These are phyloP conservation scores for Pythium biforme DNA, from an alignment of 352 stramenopile genomes.

Conservation along the genomic window DNA sequence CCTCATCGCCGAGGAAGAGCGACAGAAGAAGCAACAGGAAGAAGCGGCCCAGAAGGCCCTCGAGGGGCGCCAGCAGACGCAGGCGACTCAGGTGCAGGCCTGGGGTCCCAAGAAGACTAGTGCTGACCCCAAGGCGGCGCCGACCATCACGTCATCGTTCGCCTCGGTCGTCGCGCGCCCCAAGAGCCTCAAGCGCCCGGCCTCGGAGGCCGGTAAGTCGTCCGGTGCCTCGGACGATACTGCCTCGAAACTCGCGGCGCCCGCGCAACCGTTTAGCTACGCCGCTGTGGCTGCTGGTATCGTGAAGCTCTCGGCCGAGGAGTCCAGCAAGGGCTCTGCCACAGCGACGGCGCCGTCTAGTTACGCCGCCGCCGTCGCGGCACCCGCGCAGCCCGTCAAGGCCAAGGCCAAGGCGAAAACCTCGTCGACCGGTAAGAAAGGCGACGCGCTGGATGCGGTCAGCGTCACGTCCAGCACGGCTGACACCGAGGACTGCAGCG, in stretches of 20 bases:
- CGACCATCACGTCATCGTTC: constrained; percentile 50
- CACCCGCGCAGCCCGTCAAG: constrained; percentile 22
- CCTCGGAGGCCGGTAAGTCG: constrained; percentile 24
- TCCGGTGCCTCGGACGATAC: not conserved
- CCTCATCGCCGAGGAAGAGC: constrained; percentile 24
- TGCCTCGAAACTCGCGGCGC: constrained; percentile 7
- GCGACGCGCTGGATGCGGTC: constrained; percentile 39
- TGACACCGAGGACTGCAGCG: constrained; percentile 70
- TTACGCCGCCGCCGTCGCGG: constrained; percentile 67
- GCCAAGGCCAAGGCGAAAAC: not conserved
- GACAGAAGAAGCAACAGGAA: constrained; percentile 3
- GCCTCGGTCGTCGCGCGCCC: constrained; percentile 47
- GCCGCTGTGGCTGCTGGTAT: constrained; percentile 69
- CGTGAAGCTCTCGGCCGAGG: constrained; percentile 33
- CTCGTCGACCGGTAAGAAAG: constrained; percentile 3
- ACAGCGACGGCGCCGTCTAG: constrained; percentile 38
- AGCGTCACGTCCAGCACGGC: constrained; percentile 79
- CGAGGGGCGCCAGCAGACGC: not conserved
- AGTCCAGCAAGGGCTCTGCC: constrained; percentile 1
- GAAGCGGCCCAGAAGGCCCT: not conserved
- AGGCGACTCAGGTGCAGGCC: too few species aligned
- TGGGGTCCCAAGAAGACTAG: not conserved
- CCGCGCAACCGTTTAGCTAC: constrained; percentile 58
- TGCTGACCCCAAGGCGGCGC: not conserved
- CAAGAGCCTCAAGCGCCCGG: constrained; percentile 33